These are phyloP conservation scores for Artomyces pyxidatus DNA, from an alignment of 768 basidiomycete genomes.

Conservation along the genomic window DNA sequence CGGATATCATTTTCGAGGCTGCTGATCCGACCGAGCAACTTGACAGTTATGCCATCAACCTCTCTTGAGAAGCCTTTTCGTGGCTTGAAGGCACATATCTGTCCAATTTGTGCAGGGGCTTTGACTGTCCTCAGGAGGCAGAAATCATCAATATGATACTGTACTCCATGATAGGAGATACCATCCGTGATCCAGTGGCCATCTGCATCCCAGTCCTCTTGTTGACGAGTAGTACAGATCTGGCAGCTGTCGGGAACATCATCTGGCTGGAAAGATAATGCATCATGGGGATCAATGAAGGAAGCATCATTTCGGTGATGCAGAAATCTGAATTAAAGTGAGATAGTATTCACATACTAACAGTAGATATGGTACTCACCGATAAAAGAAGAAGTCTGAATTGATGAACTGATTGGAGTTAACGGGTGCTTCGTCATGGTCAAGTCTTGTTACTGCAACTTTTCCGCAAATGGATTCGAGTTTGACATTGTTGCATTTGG, in stretches of 20 bases:
- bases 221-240: slow-evolving; percentile 33
- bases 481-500: slow-evolving; percentile 40
- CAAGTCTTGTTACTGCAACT: slow-evolving; percentile 29
- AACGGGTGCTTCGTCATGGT: neutral
- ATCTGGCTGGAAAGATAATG: neutral
- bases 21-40: slow-evolving; percentile 40
- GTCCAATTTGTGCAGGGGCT: slow-evolving; percentile 52
- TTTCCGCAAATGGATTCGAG: slow-evolving; percentile 39
- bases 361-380: slow-evolving; percentile 1
- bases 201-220: slow-evolving; percentile 23
- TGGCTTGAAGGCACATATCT: slow-evolving; percentile 31
- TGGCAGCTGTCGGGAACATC: slow-evolving; percentile 46
- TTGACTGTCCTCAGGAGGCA: slow-evolving; percentile 38
- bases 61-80: slow-evolving; percentile 13
- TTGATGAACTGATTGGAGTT: neutral
- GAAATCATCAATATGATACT: slow-evolving; percentile 58
- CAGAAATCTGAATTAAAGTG: too few relatives aligned
- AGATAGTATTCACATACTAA: too few relatives aligned
- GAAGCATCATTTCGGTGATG: neutral
- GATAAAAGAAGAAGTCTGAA: slow-evolving; percentile 4
- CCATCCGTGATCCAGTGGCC: slow-evolving; percentile 29
- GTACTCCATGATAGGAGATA: slow-evolving; percentile 35
- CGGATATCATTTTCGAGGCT: slow-evolving; percentile 28
- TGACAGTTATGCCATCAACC: slow-evolving; percentile 24
- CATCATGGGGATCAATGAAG: neutral